A percentile compares a stretch with the other conserved stretches of the same genome.
Evolutionary conservation across 2,329 filamentous ascomycete genomes (phyloP).

Genomic region (Domatiomyces catenatus): DNA sequence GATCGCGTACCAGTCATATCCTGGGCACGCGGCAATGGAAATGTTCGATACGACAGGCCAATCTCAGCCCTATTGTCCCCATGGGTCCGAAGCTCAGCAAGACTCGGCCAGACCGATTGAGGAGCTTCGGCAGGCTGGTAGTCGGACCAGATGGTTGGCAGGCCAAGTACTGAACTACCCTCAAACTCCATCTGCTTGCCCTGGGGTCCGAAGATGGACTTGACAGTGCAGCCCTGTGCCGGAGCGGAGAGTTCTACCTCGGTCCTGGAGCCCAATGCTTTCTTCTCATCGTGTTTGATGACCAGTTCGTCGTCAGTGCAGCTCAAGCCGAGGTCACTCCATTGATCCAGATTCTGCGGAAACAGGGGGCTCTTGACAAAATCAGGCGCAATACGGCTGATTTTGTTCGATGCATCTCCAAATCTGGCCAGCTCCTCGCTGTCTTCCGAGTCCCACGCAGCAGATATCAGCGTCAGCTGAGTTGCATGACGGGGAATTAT

Average conservation of each 20-base stretch:
- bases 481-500: not conserved
- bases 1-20: not conserved
- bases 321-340: not conserved
- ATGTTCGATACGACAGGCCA: not conserved
- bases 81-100: not conserved
- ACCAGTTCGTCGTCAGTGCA: not conserved
- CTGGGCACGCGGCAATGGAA: not conserved
- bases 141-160: not conserved
- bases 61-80: not conserved
- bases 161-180: not conserved
- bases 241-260: not conserved
- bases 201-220: not conserved
- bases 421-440: not conserved
- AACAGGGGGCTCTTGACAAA: not conserved
- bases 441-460: not conserved
- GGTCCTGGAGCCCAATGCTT: not conserved
- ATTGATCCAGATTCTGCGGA: not conserved
- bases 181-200: not conserved
- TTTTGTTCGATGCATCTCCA: not conserved
- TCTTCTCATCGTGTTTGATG: not conserved
- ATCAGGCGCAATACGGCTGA: not conserved
- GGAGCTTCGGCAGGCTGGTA: not conserved
- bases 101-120: not conserved
- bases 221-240: not conserved
- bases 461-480: not conserved